A percentile compares a stretch with the other conserved stretches of the same genome.
Conservation (phyloP, 345 rosid species). For the Hibiscus mutabilis region DNA sequence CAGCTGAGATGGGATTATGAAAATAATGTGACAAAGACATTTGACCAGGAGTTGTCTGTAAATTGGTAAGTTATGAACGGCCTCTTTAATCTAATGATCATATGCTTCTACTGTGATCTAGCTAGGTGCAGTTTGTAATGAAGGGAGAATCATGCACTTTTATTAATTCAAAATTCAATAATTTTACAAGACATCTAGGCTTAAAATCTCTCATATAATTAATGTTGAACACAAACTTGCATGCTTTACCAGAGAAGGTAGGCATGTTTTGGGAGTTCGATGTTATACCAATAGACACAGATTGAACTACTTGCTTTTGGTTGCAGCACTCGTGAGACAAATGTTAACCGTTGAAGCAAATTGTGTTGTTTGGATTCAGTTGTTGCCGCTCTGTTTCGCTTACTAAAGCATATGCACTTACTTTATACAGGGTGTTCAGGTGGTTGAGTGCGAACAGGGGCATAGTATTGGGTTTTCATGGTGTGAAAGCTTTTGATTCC, state of each 20-base stretch:
- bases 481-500: slow-evolving; percentile 3
- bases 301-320: neutral
- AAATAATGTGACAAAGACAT: neutral
- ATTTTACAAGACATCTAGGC: neutral
- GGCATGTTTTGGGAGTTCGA: neutral
- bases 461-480: neutral
- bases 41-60: neutral
- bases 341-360: neutral
- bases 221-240: neutral
- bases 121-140: neutral
- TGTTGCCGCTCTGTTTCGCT: neutral
- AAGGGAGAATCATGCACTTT: neutral
- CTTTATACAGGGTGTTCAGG: slow-evolving; percentile 14
- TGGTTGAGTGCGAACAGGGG: neutral
- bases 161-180: neutral
- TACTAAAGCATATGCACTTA: neutral
- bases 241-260: neutral
- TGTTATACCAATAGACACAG: neutral
- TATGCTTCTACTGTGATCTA: neutral
- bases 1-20: neutral
- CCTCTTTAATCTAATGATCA: neutral
- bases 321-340: neutral
- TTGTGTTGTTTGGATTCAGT: neutral
- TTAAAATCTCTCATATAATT: neutral
- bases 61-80: neutral